Base-by-base conservation (phyloP, 352 stramenopile genomes). In the Phytophthora niederhauseri region DNA sequence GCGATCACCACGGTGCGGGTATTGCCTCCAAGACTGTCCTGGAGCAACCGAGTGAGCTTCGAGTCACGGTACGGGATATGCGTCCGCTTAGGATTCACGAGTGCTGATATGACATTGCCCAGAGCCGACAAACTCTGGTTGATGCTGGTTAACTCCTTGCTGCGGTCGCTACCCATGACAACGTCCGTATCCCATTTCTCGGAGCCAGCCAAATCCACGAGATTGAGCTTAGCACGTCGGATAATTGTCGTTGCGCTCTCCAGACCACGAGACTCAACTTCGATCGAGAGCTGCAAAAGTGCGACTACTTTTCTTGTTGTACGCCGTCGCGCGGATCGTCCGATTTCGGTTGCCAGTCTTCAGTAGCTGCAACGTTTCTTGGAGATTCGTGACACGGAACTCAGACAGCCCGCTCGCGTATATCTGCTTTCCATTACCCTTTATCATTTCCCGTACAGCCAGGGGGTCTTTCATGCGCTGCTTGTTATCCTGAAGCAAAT, bases 1-100 rank as follows among this genome's bases (percentile, higher is more conserved):
- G 91, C 92, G 20, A 98, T 85, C 61, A 98, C 94, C 4, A 90
- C 83, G 3, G 92, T 98, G 14, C 91, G 78, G 1, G 89, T 93
- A 65, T 98, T 98, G 28, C 94, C 94, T 30, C 87, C 86, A 0
- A 95, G 73, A 45, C 73, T 88, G 55, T 94, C 87, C 51, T 94
- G 86, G 50, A 95, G 78, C 15, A 99, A 66, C 28, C 98, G 94
- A 2, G 98, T 99, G 19, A 99, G 78, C 57, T 98, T 99, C 4
- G 94, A 98, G 72, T 99, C 97, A 17, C 98, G 89, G 64, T 99
- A 99, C 15, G 97, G 97, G 36, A 99, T 88, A 64, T 98, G 92
- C 4, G 77, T 87, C 41, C 86, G 75, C 51, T 80, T 80, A 2
- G 78, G 70, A 28, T 94, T 86, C 6, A 81, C 82, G 19, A 98